Conservation (phyloP, 2,329 filamentous ascomycete genomes). For the Cladosporium phlei region DNA sequence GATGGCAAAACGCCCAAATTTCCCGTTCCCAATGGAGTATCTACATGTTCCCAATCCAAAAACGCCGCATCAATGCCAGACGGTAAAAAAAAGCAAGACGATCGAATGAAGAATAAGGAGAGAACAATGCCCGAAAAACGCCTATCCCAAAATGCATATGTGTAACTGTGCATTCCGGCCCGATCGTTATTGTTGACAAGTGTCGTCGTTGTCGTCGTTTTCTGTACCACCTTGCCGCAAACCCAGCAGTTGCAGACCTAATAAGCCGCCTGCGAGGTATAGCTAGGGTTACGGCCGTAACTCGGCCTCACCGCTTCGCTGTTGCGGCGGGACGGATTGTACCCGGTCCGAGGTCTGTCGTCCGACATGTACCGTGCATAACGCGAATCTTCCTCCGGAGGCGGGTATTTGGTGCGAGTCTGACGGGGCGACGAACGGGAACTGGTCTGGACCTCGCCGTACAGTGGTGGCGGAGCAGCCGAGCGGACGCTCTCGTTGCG, state of each 20-base stretch:
- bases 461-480: neutral
- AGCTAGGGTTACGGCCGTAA: conserved; percentile 6
- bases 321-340: conserved; percentile 15
- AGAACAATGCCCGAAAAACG: neutral
- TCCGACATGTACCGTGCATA: too few species aligned
- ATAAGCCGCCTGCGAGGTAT: conserved; percentile 10
- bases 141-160: neutral
- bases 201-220: neutral
- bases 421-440: conserved; percentile 9
- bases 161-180: conserved; percentile 2
- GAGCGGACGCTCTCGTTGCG: conserved; percentile 17
- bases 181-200: neutral
- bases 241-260: neutral
- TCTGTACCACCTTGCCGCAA: neutral
- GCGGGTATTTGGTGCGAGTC: conserved; percentile 26
- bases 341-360: conserved; percentile 24
- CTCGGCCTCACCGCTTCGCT: conserved; percentile 17
- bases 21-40: conserved; percentile 6
- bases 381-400: too few species aligned
- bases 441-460: conserved; percentile 12
- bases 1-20: too few species aligned
- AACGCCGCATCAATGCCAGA: conserved; percentile 3
- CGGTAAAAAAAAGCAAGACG: neutral
- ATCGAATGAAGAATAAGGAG: neutral
- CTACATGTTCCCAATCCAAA: conserved; percentile 2